phyloP scores from a whole-genome alignment of 2,329 filamentous ascomycete species.

The Cadophora luteo-olivacea region DNA sequence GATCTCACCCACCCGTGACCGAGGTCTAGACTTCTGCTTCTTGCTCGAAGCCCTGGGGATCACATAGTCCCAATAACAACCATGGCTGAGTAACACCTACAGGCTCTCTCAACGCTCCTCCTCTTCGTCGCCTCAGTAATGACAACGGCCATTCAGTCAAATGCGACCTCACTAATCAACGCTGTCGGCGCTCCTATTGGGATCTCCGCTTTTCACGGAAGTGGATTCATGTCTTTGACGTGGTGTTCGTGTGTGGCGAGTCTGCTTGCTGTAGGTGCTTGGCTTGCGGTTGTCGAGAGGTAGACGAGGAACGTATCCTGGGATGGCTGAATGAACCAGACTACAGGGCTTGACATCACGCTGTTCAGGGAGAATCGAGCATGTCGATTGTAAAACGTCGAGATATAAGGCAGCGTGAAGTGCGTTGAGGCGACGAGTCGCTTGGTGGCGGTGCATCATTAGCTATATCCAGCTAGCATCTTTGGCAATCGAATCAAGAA shows the following conservation, averaged over 20 bases:
- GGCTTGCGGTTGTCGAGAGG: neutral
- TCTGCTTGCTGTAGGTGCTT: neutral
- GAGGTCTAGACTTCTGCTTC: neutral
- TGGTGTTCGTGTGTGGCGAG: constrained; percentile 25
- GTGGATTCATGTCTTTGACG: constrained; percentile 17
- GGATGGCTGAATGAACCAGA: no score
- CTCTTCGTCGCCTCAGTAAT: constrained; percentile 20
- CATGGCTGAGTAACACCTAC: neutral
- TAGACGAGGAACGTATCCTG: no score
- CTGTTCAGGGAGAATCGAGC: no score
- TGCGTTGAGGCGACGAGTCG: no score
- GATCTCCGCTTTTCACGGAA: constrained; percentile 13
- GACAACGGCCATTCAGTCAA: constrained; percentile 10
- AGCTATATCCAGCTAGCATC: no score
- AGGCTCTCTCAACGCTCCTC: constrained; percentile 11
- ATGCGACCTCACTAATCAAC: constrained; percentile 18
- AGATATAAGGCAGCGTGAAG: no score
- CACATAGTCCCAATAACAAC: neutral
- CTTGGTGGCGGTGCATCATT: no score
- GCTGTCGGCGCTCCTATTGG: neutral
- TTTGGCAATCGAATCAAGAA: no score
- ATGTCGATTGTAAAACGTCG: no score
- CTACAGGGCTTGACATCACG: no score
- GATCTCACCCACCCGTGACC: no score
- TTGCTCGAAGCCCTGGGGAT: neutral